A percentile compares a stretch with the other conserved stretches of the same genome.
Evolutionary conservation across 2,329 filamentous ascomycete species (phyloP).

Genomic region (Neopestalotiopsis sp.): DNA sequence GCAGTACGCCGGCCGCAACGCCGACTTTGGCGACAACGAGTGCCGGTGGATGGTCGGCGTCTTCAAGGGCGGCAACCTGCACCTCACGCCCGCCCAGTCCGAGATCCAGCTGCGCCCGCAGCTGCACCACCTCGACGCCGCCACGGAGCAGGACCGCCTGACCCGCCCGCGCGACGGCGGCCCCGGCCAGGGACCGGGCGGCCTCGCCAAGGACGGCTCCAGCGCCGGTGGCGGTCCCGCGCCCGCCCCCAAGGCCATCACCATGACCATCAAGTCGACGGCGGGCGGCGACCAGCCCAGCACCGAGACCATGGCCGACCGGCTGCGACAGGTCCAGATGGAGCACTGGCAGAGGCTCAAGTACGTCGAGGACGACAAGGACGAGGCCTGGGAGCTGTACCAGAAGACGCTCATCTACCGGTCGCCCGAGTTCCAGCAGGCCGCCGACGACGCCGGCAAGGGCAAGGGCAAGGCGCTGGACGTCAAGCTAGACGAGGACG

Average conservation of each 20-base stretch:
- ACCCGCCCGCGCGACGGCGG: conserved; percentile 45
- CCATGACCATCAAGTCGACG: conserved; percentile 84
- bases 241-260: conserved; percentile 73
- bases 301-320: conserved; percentile 75
- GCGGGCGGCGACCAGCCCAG: conserved; percentile 69
- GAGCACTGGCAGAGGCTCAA: conserved; percentile 82
- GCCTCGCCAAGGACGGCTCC: conserved; percentile 36
- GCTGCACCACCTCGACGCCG: conserved; percentile 89
- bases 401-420: conserved; percentile 71
- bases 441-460: conserved; percentile 25
- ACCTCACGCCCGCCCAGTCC: conserved; percentile 82
- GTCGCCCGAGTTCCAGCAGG: conserved; percentile 21
- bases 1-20: conserved; percentile 64
- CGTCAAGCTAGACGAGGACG: conserved; percentile 27
- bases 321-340: conserved; percentile 78
- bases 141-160: conserved; percentile 72
- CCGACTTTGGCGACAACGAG: conserved; percentile 62
- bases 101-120: conserved; percentile 90
- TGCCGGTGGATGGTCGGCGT: conserved; percentile 82
- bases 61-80: conserved; percentile 87
- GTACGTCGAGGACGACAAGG: conserved; percentile 82
- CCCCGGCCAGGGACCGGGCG: conserved; percentile 31
- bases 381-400: conserved; percentile 78
- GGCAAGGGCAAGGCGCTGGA: conserved; percentile 28
- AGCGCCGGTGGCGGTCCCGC: conserved; percentile 39